Evolutionary conservation across 2,329 filamentous ascomycete species (phyloP).

Genomic region (Teratosphaeriaceae sp.): DNA sequence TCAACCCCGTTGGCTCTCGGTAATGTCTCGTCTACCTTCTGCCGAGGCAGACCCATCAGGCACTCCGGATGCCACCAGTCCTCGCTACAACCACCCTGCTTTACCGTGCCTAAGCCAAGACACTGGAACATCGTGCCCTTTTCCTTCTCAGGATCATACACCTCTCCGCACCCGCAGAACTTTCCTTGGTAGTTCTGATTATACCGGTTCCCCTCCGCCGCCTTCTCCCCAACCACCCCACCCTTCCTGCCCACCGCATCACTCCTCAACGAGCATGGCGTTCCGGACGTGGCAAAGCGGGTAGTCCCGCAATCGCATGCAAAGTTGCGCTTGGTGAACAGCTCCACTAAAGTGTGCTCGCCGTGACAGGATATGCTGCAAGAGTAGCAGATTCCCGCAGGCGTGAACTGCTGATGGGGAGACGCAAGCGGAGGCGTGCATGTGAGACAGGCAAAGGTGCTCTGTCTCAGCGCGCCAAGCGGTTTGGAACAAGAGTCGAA

Average conservation of each 20-base stretch:
- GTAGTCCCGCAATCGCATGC: constrained; percentile 94
- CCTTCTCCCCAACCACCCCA: constrained; percentile 66
- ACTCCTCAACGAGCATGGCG: constrained; percentile 72
- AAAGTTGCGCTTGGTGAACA: constrained; percentile 93
- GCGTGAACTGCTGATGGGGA: constrained; percentile 55
- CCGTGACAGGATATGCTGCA: constrained; percentile 97
- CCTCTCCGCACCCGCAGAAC: constrained; percentile 83
- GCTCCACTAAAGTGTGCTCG: constrained; percentile 88
- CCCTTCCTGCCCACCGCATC: constrained; percentile 68
- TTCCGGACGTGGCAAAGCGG: constrained; percentile 57
- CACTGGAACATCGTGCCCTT: constrained; percentile 99
- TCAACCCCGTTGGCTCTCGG: constrained; percentile 17
- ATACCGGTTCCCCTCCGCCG: constrained; percentile 72
- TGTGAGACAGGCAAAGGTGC: constrained; percentile 85
- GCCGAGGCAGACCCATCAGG: constrained; percentile 69
- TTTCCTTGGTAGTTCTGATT: constrained; percentile 92
- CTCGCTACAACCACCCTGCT: constrained; percentile 86
- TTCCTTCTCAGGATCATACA: constrained; percentile 83
- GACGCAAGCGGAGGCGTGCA: constrained; percentile 75
- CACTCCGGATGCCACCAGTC: constrained; percentile 98
- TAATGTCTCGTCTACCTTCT: constrained; percentile 40
- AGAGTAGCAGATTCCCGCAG: constrained; percentile 89
- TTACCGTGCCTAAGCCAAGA: constrained; percentile 69
- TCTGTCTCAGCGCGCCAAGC: constrained; percentile 83
- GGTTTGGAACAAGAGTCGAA: constrained; percentile 89